Percentiles rank a stretch among this genome's conserved stretches.
Conservation (phyloP, 805 yeast genomes). For the Candida oleophila region DNA sequence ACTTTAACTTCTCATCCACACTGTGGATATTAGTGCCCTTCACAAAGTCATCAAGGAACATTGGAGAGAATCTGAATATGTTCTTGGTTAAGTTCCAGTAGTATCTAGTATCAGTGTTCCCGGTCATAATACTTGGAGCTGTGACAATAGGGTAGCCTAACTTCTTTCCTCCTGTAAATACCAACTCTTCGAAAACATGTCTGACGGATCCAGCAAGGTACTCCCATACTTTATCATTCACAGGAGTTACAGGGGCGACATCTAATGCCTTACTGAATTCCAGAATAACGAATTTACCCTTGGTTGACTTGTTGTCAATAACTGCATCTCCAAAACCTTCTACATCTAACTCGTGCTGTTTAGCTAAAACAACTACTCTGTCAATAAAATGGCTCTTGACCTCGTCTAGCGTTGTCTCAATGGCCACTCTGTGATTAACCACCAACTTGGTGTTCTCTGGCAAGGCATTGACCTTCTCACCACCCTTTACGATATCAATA, state of each 20-base stretch:
- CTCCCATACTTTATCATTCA: constrained; percentile 37
- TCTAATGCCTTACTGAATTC: constrained; percentile 23
- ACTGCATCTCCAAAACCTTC: constrained; percentile 29
- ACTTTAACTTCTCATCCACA: constrained; percentile 56
- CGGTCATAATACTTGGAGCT: constrained; percentile 62
- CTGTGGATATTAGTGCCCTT: constrained; percentile 51
- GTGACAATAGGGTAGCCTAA: constrained; percentile 36
- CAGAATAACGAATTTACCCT: constrained; percentile 15
- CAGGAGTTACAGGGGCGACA: constrained; percentile 49
- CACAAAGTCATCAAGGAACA: constrained; percentile 28
- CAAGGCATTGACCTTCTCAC: constrained; percentile 41
- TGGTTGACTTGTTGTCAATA: constrained; percentile 8
- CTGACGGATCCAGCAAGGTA: constrained; percentile 43
- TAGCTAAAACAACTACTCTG: constrained; percentile 27
- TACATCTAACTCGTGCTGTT: constrained; percentile 28
- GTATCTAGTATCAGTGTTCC: constrained; percentile 68
- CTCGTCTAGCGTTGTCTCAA: constrained; percentile 26
- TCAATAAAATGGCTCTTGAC: constrained; percentile 20
- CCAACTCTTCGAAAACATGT: constrained; percentile 47
- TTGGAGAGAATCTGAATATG: constrained; percentile 62
- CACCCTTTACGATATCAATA: constrained; percentile 35
- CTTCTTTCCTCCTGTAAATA: constrained; percentile 23
- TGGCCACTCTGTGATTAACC: constrained; percentile 36
- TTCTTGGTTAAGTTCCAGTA: constrained; percentile 63
- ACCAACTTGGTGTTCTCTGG: constrained; percentile 34